Evolutionary conservation across 495 filamentous ascomycete genomes (phyloP).

Genomic region (Aspergillus leporis): DNA sequence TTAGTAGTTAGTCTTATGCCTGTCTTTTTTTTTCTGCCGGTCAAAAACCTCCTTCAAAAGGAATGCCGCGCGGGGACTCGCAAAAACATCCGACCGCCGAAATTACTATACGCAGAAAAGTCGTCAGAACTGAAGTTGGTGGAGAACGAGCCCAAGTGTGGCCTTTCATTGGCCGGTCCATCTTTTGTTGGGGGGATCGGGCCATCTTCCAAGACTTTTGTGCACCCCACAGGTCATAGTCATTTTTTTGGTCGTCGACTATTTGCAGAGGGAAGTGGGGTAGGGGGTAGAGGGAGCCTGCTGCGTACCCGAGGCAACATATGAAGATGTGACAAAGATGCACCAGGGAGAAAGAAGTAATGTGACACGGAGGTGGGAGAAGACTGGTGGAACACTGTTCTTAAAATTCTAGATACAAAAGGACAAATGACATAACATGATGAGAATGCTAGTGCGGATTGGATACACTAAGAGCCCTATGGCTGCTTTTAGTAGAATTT

Average conservation of each 20-base stretch:
- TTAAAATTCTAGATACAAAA: constrained; percentile 13
- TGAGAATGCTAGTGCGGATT: constrained; percentile 20
- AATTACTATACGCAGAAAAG: not conserved
- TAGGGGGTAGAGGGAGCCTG: constrained; percentile 10
- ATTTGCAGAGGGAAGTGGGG: constrained; percentile 12
- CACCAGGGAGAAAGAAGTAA: not conserved
- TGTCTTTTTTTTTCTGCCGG: constrained; percentile 31
- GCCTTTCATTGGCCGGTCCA: constrained; percentile 8
- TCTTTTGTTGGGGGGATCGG: not conserved
- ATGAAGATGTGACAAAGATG: constrained; percentile 1
- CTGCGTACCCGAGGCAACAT: constrained; percentile 12
- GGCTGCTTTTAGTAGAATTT: constrained; percentile 6
- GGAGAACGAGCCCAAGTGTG: constrained; percentile 9
- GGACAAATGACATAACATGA: constrained; percentile 7
- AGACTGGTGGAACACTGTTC: constrained; percentile 3
- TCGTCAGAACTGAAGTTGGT: constrained; percentile 1
- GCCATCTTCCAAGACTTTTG: not conserved
- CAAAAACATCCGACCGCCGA: constrained; percentile 2
- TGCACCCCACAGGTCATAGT: not conserved
- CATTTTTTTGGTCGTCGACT: constrained; percentile 2
- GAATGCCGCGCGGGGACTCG: constrained; percentile 13
- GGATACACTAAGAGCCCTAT: constrained; percentile 20
- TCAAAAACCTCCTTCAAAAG: constrained; percentile 18
- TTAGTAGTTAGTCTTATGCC: constrained; percentile 5
- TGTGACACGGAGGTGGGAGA: constrained; percentile 11